Percentiles rank a stretch among this genome's conserved stretches.
These are phyloP conservation scores for Ambispora gerdemannii DNA, from an alignment of 192 early-diverging fungal genomes.

Conservation along the genomic window DNA sequence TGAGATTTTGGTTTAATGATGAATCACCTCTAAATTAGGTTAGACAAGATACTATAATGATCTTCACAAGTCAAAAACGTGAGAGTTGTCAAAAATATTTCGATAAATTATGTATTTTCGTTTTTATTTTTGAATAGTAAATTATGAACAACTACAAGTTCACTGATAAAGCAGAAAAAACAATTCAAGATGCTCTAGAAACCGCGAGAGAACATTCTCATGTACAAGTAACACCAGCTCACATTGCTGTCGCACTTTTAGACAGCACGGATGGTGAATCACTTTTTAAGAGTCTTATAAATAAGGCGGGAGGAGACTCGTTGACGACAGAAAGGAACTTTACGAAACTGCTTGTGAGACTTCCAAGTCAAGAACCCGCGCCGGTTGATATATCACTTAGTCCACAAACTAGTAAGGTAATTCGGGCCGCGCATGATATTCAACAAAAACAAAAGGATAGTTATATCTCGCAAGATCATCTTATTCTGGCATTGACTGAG, in stretches of 20 bases:
- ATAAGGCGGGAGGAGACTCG: constrained; percentile 83
- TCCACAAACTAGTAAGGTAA: constrained; percentile 56
- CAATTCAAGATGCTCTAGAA: constrained; percentile 58
- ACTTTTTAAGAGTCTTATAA: constrained; percentile 72
- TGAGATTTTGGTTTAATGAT: no score
- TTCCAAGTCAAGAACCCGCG: constrained; percentile 83
- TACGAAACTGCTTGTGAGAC: constrained; percentile 72
- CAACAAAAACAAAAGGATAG: constrained; percentile 87
- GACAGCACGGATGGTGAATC: constrained; percentile 77
- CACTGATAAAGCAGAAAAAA: constrained; percentile 83
- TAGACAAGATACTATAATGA: no score
- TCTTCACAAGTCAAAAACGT: no score
- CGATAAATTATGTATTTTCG: no score
- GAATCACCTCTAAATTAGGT: no score
- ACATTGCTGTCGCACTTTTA: constrained; percentile 77
- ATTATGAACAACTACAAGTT: constrained; percentile 67
- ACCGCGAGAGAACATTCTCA: constrained; percentile 75
- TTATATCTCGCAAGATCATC: constrained; percentile 82
- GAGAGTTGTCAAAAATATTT: no score
- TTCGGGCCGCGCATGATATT: constrained; percentile 74
- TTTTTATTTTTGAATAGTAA: not conserved
- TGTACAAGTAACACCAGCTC: constrained; percentile 73
- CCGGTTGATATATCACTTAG: constrained; percentile 70
- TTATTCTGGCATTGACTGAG: constrained; percentile 81
- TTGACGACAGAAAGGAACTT: constrained; percentile 69